Base-by-base conservation (phyloP, 805 yeast species). In the Starmera pachycereana region DNA sequence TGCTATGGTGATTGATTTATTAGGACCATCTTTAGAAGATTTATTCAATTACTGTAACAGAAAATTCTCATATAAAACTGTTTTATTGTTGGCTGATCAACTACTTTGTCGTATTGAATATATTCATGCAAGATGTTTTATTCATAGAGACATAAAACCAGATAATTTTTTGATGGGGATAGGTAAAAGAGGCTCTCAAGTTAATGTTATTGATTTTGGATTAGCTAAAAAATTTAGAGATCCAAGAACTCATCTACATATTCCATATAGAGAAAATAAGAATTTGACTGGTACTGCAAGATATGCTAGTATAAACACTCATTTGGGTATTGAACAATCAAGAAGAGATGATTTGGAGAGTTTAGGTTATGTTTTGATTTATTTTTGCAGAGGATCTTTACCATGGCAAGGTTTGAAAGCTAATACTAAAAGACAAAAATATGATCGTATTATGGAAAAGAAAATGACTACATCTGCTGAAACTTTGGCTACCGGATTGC, bases 371-470 rank as follows among this genome's bases (percentile, higher is more conserved):
- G 97, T 90, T 40, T 71, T 92, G 52, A 85, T 90, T 52, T 90
- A 90, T 65, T 92, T 90, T 60, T 83, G 95, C 62, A 78, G 95
- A 43, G 97, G 98, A 35, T 83, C 95, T 13, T 75, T 90, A 54
- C 98, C 98, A 40, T 90, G 98, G 98, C 98, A 90, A 65, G 98
- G 98, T 4, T 74, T 90, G 55, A 88, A 88, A 64, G 98, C 97
- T 32, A 92, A 90, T 22, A 87, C 96, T 12, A 90, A 90, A 67
- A 85, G 95, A 66, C 97, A 90, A 62, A 90, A 92, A 65, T 90
- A 90, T 63, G 97, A 90, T 65, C 76, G 96, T 46, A 92, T 90
- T 53, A 80, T 90, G 79, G 97, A 90, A 60, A 86, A 85, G 69
- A 90, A 90, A 63, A 78, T 89, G 77, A 78, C 94, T 37, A 86